Base-by-base conservation (phyloP, 2,329 filamentous ascomycete species). In the Hymenoscyphus repandus region DNA sequence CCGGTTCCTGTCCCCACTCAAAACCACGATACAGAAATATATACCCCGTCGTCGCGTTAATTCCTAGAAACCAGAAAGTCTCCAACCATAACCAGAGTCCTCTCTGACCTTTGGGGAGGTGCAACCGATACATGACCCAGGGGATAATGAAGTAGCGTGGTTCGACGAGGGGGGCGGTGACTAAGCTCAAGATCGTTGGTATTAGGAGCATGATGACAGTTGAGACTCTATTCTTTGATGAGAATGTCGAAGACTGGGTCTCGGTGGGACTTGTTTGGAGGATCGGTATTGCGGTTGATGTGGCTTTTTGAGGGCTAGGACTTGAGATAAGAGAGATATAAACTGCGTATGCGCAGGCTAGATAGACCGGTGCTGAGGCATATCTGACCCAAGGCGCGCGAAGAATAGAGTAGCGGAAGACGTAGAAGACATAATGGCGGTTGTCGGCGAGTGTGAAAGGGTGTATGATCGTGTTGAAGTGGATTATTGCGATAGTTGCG, bases 391-490 rank as follows among this genome's bases (percentile, higher is more conserved):
- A 69, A 1, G 75, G 72, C 38, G 88, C 79, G 5, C 76, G 77
- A 2, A 86, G 78, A 34, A 97, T 84, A 5, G 86, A 84, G 62
- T 90, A 82, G 1, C 90, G 84, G 74, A 99, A 99, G 53, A 95
- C 75, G 71, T 99, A 99, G 69, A 99, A 99, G 67, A 95, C 86
- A 72, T 96, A 99, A 68, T 99, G 93, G 2, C 93, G 78, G 68
- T 99, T 99, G 69, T 99, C 93, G 32, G 93, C 93, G 1, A 97
- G 78, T 0, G 91, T 96, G 66, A 97, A 99, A 0, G 93, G 92
- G 64, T 99, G 93, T 39, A 97, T 80, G 56, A 96, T 86, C 32
- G 93, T 99, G 75, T 96, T 97, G 75, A 80, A 86, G 55, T 81
- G 79, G 20, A 96, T 82, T 17, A 82, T 67, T 11, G 65, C 58